These are phyloP conservation scores for Malassezia sympodialis DNA, from an alignment of 1,284 basidiomycete species.

Conservation along the genomic window DNA sequence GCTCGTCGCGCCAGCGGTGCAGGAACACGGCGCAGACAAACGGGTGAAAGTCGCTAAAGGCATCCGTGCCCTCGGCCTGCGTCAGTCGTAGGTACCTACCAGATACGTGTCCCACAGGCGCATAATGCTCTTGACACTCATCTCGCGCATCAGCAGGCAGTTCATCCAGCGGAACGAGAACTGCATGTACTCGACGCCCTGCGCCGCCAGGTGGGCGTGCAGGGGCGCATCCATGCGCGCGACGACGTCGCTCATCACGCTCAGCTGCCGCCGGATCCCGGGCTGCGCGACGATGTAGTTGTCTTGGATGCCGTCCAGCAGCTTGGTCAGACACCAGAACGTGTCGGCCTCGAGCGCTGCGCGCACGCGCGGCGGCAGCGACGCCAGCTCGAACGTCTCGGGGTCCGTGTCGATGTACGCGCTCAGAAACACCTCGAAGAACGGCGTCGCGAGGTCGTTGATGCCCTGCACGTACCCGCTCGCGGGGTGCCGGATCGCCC, in stretches of 20 bases:
- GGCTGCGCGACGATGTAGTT: slow-evolving; percentile 47
- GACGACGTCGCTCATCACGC: slow-evolving; percentile 37
- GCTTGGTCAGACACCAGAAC: slow-evolving; percentile 45
- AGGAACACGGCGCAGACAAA: slow-evolving; percentile 46
- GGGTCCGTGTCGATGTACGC: slow-evolving; percentile 41
- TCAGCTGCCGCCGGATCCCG: slow-evolving; percentile 43
- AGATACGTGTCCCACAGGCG: slow-evolving; percentile 48
- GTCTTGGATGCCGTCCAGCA: slow-evolving; percentile 47
- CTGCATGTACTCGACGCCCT: slow-evolving; percentile 47
- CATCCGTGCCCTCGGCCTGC: slow-evolving; percentile 44
- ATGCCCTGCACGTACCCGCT: slow-evolving; percentile 48
- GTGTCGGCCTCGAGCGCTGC: slow-evolving; percentile 46
- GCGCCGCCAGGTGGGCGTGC: slow-evolving; percentile 37
- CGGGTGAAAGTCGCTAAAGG: slow-evolving; percentile 45
- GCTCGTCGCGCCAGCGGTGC: slow-evolving; percentile 39
- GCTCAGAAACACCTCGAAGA: slow-evolving; percentile 45
- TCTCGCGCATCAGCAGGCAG: slow-evolving; percentile 48
- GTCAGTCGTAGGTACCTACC: slow-evolving; percentile 16
- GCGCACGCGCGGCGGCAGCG: slow-evolving; percentile 31
- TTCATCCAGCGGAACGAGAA: slow-evolving; percentile 49
- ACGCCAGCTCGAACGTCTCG: slow-evolving; percentile 37
- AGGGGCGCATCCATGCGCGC: slow-evolving; percentile 43
- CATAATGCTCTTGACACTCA: slow-evolving; percentile 46
- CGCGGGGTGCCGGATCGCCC: slow-evolving; percentile 46
- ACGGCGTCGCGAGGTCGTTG: slow-evolving; percentile 47